These are phyloP conservation scores for Salix purpurea DNA, from an alignment of 345 rosid genomes.

Conservation along the genomic window DNA sequence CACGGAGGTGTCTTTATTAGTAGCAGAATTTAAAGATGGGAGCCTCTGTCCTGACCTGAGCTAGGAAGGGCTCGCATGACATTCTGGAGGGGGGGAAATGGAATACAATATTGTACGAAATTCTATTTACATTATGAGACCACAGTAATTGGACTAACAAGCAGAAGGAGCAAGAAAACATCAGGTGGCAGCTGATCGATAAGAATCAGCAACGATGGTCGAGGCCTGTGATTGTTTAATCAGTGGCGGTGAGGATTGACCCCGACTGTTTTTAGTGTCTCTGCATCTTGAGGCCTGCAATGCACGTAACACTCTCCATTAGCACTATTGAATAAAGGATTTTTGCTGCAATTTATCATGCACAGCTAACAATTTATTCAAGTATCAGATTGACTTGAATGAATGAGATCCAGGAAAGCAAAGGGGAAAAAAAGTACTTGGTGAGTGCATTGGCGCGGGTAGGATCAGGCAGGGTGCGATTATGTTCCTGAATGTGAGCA, in stretches of 20 bases:
- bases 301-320: neutral
- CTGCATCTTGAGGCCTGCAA: conserved; percentile 36
- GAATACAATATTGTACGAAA: neutral
- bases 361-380: no score
- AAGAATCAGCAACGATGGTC: neutral
- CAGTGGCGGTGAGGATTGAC: conserved; percentile 33
- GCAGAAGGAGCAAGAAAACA: no score
- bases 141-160: neutral
- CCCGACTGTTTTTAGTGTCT: conserved; percentile 38
- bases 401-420: no score
- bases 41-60: no score
- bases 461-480: conserved; percentile 20
- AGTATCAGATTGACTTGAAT: no score
- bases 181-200: neutral
- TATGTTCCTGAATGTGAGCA: conserved; percentile 43
- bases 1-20: no score
- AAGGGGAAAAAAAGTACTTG: no score
- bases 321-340: neutral
- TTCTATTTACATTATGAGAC: conserved; percentile 2
- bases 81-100: neutral
- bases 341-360: no score
- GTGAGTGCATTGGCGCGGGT: conserved; percentile 4
- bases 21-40: no score
- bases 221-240: neutral
- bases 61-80: no score